Base-by-base conservation (phyloP, 179 eudicot species). In the Actinidia polygama region DNA sequence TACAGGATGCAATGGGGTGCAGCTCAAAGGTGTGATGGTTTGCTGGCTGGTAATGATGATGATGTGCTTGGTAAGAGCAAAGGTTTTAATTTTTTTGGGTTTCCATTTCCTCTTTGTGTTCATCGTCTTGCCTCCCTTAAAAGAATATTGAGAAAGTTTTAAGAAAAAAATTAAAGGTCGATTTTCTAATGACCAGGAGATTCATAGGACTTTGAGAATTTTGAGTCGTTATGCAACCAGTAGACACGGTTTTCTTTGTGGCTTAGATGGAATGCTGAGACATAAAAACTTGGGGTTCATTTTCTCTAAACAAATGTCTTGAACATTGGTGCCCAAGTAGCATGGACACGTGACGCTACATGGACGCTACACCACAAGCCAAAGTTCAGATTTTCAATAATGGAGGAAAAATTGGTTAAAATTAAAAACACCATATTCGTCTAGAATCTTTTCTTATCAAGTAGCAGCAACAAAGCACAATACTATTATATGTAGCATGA, bases 1-100 rank as follows among this genome's bases (percentile, higher is more conserved):
- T 97, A 97, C 78, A 92, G 99, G 87, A 97, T 97, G 99, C 99
- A 97, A 75, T 97, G 99, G 99, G 99, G 98, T 3, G 86, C 88
- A 57, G 93, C 94, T 86, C 98, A 95, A 84, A 89, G 99, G 84
- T 97, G 99, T 82, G 98, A 95, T 90, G 99, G 99, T 70, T 80
- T 91, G 75, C 91, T 89, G 30, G 89, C 98, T 54, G 85, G 71
- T 73, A 88, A 81, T 78, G 94, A 93, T 67, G 94, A 93, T 69
- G 97, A 94, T 85, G 88, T 91, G 92, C 96, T 90, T 40, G 90
- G 99, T 97, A 93, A 87, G 89, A 77, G 67, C 63, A n/a, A 24
- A 64, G 64, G 19, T 74, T 36, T 62, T 54, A n/a, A n/a, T 51
- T 23, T 15, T 78, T 55, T 67, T 68, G 15, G 50, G 12, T 44